phyloP scores from a whole-genome alignment of 2,329 filamentous ascomycete genomes.

The Trichothecium roseum region DNA sequence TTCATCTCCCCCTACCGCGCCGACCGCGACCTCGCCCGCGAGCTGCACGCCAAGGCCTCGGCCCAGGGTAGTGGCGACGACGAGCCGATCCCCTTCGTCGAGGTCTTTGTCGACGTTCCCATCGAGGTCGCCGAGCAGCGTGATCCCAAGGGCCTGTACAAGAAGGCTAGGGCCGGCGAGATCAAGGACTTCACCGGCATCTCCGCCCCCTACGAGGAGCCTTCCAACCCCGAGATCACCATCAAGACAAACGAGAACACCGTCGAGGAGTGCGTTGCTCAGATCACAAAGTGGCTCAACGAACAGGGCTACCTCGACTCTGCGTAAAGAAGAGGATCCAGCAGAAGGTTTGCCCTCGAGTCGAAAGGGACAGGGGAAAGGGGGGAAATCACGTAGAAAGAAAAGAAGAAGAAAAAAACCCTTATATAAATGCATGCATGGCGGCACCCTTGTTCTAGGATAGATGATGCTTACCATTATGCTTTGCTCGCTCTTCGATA shows the following conservation, averaged over 20 bases:
- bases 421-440: no score
- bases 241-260: conserved; percentile 73
- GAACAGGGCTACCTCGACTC: conserved; percentile 44
- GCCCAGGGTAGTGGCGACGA: conserved; percentile 39
- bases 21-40: conserved; percentile 73
- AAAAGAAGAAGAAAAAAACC: neutral
- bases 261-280: conserved; percentile 78
- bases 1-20: conserved; percentile 94
- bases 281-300: conserved; percentile 74
- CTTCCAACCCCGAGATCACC: conserved; percentile 74
- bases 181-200: conserved; percentile 98
- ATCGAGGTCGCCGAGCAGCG: conserved; percentile 88
- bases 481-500: conserved; percentile 7
- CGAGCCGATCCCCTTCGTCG: conserved; percentile 75
- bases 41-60: conserved; percentile 55
- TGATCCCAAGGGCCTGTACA: conserved; percentile 95
- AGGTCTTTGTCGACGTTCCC: conserved; percentile 87
- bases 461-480: neutral
- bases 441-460: no score
- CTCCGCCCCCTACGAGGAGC: conserved; percentile 88
- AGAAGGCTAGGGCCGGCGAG: conserved; percentile 85
- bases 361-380: neutral
- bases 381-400: neutral
- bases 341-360: neutral
- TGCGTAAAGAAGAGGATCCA: conserved; percentile 7